A percentile compares a stretch with the other conserved stretches of the same genome.
These are phyloP conservation scores for Thalassiosira delicatula DNA, from an alignment of 352 stramenopile genomes.

Conservation along the genomic window DNA sequence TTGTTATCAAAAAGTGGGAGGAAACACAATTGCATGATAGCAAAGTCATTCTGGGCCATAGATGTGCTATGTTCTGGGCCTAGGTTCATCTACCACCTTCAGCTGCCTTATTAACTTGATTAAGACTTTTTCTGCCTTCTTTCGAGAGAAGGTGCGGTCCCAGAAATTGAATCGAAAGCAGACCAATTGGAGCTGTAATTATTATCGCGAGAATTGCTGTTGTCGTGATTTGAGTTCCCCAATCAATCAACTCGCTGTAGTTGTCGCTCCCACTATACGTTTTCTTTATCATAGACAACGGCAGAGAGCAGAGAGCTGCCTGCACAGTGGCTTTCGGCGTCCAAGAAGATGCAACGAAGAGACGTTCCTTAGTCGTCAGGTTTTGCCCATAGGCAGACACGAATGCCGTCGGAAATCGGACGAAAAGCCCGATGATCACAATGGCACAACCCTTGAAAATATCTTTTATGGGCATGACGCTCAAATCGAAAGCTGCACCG, in stretches of 20 bases:
- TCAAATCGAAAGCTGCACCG: conserved; percentile 49
- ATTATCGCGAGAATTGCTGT: conserved; percentile 31
- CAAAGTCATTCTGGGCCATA: too few relatives aligned
- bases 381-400: neutral
- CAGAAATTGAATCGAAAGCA: conserved; percentile 33
- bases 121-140: too few relatives aligned
- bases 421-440: conserved; percentile 40
- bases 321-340: conserved; percentile 75
- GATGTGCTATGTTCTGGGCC: conserved; percentile 10
- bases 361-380: conserved; percentile 41
- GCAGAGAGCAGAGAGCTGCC: conserved; percentile 58
- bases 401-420: conserved; percentile 15
- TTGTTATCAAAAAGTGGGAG: too few relatives aligned
- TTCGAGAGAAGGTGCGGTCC: conserved; percentile 6
- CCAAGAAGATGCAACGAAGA: conserved; percentile 64
- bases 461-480: conserved; percentile 18
- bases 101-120: too few relatives aligned
- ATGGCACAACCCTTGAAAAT: conserved; percentile 43
- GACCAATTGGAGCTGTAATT: conserved; percentile 27
- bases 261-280: conserved; percentile 21
- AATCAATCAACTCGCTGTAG: conserved; percentile 8
- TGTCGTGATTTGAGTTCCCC: neutral
- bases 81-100: neutral
- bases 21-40: too few relatives aligned
- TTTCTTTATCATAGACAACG: conserved; percentile 49